Percentiles rank a stretch among this genome's conserved stretches.
Evolutionary conservation across 768 basidiomycete species (phyloP).

Genomic region (Collybiopsis luxurians): DNA sequence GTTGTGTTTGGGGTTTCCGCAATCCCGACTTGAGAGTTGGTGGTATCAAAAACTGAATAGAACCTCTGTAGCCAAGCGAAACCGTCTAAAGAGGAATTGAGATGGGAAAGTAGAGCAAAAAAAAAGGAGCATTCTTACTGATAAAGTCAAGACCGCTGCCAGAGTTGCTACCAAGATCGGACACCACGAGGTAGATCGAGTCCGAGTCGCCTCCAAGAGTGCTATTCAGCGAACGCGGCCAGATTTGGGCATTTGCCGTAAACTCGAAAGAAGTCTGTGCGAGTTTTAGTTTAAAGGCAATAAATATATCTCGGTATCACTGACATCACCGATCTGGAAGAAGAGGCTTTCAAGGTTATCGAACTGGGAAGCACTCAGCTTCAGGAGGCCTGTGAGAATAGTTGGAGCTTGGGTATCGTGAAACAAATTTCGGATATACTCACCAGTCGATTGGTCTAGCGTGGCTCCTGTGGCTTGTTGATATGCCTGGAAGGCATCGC

Average conservation of each 20-base stretch:
- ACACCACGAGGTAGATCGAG: constrained; percentile 56
- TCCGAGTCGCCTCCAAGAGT: constrained; percentile 49
- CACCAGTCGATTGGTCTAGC: constrained; percentile 45
- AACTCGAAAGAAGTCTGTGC: constrained; percentile 48
- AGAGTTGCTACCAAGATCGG: constrained; percentile 46
- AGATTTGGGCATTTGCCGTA: constrained; percentile 56
- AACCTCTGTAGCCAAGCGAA: constrained; percentile 60
- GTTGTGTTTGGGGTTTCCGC: constrained; percentile 34
- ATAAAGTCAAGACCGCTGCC: constrained; percentile 67
- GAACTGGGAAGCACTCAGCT: constrained; percentile 48
- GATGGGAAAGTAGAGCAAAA: neutral
- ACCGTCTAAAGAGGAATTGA: constrained; percentile 35
- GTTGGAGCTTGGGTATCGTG: too few species aligned
- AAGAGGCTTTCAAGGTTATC: constrained; percentile 45
- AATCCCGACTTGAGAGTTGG: constrained; percentile 34
- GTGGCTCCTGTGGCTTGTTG: constrained; percentile 50
- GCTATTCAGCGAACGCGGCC: constrained; percentile 56
- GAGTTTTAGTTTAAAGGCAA: neutral
- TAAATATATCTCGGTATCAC: constrained; percentile 4
- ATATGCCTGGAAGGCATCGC: constrained; percentile 57
- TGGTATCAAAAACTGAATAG: constrained; percentile 53
- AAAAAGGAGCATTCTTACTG: constrained; percentile 31
- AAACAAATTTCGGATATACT: too few species aligned
- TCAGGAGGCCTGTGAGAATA: constrained; percentile 43
- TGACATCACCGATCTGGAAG: constrained; percentile 48